Conservation (phyloP, 345 rosid genomes). For the Noccaea bulbosa region DNA sequence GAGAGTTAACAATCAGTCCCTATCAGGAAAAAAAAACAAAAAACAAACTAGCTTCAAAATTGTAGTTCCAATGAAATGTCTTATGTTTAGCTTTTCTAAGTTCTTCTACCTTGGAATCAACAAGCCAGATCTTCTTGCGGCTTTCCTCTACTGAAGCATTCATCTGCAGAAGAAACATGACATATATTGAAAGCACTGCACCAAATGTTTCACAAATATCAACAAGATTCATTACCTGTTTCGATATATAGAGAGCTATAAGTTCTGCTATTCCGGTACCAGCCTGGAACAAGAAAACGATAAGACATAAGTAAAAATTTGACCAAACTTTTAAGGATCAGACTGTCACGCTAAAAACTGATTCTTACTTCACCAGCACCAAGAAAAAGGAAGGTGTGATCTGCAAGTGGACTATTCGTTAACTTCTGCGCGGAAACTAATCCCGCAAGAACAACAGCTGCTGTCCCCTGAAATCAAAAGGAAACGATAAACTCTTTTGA, state of each 20-base stretch:
- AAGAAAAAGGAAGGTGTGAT: constrained; percentile 85
- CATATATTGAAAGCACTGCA: not conserved
- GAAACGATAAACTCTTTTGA: not conserved
- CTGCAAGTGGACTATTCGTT: constrained; percentile 66
- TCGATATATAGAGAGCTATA: constrained; percentile 89
- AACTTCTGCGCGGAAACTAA: constrained; percentile 78
- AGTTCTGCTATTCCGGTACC: constrained; percentile 99
- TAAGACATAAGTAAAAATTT: not conserved
- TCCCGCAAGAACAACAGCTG: constrained; percentile 92
- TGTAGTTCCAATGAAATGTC: not conserved
- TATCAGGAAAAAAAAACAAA: constrained; percentile 36
- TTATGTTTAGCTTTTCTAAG: not conserved
- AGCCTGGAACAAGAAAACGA: constrained; percentile 59
- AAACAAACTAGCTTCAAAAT: constrained; percentile 14
- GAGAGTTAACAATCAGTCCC: constrained; percentile 88
- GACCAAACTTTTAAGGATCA: not conserved
- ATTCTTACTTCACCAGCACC: constrained; percentile 93
- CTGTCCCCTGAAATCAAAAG: constrained; percentile 72
- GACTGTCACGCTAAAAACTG: not conserved
- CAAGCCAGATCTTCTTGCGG: constrained; percentile 93
- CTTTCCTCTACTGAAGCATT: constrained; percentile 77
- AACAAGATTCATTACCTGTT: constrained; percentile 57
- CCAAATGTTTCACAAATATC: not conserved
- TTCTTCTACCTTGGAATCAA: constrained; percentile 84
- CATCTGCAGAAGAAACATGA: constrained; percentile 50